phyloP scores from a whole-genome alignment of 2,329 filamentous ascomycete species.

The Myriangium duriaei region DNA sequence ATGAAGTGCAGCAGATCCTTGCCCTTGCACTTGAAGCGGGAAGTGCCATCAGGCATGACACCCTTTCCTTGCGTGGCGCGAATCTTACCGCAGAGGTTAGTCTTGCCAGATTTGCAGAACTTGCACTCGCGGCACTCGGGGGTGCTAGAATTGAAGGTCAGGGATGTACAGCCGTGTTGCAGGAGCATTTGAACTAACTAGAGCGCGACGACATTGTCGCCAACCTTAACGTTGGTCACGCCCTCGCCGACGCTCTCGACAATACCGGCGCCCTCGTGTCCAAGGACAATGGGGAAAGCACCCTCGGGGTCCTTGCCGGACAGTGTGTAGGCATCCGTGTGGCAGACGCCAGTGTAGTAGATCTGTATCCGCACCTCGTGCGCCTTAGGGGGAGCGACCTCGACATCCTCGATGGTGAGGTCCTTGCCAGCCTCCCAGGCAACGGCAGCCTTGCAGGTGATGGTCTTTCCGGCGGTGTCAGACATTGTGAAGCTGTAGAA shows the following conservation, averaged over 20 bases:
- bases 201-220: constrained; percentile 81
- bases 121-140: constrained; percentile 97
- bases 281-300: constrained; percentile 77
- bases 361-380: constrained; percentile 96
- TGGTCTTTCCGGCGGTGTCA: constrained; percentile 60
- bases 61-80: constrained; percentile 90
- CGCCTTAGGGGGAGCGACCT: constrained; percentile 77
- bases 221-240: constrained; percentile 85
- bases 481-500: constrained; percentile 4
- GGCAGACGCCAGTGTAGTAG: constrained; percentile 96
- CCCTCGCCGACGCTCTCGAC: constrained; percentile 91
- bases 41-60: constrained; percentile 94
- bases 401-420: constrained; percentile 78
- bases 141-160: constrained; percentile 46
- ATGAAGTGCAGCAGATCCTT: constrained; percentile 97
- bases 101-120: constrained; percentile 99
- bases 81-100: constrained; percentile 98
- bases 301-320: constrained; percentile 96
- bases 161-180: constrained; percentile 15
- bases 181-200: constrained; percentile 45
- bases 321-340: constrained; percentile 95
- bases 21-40: constrained; percentile 87
- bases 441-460: constrained; percentile 80
- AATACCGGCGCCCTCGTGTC: constrained; percentile 83
- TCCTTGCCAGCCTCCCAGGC: constrained; percentile 94